These are phyloP conservation scores for Xylaria cubensis DNA, from an alignment of 495 filamentous ascomycete species.

Conservation along the genomic window DNA sequence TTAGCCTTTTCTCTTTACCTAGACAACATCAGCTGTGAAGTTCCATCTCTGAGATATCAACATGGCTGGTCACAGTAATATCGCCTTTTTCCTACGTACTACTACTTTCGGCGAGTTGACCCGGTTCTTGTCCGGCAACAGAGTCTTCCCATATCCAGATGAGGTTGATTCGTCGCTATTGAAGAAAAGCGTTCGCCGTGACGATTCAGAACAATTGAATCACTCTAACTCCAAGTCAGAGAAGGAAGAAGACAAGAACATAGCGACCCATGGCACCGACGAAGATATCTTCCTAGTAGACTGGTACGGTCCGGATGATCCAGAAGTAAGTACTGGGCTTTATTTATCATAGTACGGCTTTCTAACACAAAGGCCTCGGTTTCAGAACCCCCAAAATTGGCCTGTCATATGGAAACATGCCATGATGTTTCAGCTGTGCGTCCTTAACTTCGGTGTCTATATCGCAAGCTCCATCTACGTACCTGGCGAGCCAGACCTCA, in stretches of 20 bases:
- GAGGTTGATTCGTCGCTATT: slow-evolving; percentile 30
- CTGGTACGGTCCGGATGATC: slow-evolving; percentile 38
- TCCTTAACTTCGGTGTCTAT: slow-evolving; percentile 39
- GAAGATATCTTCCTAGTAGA: slow-evolving; percentile 26
- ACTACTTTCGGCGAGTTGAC: slow-evolving; percentile 32
- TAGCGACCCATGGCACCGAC: neutral
- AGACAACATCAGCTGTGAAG: neutral
- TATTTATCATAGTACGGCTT: neutral
- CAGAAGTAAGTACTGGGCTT: slow-evolving; percentile 29
- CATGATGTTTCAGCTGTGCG: slow-evolving; percentile 32
- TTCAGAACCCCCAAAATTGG: slow-evolving; percentile 41
- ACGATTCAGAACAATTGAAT: neutral
- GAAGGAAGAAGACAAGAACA: neutral
- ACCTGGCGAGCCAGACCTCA: slow-evolving; percentile 44
- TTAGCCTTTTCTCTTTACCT: neutral
- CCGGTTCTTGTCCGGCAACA: slow-evolving; percentile 30
- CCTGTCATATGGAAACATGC: slow-evolving; percentile 27
- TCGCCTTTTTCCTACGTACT: slow-evolving; percentile 23
- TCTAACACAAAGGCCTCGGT: neutral
- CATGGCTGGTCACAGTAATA: neutral
- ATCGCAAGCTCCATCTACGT: slow-evolving; percentile 53
- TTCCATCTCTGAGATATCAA: neutral
- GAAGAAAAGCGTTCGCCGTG: slow-evolving; percentile 18
- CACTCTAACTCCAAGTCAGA: neutral
- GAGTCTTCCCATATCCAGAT: slow-evolving; percentile 31